Evolutionary conservation across 768 basidiomycete genomes (phyloP), one percentile per base, ranked within the genome.

Genomic region (Lanmaoa pseudosensibilis): DNA sequence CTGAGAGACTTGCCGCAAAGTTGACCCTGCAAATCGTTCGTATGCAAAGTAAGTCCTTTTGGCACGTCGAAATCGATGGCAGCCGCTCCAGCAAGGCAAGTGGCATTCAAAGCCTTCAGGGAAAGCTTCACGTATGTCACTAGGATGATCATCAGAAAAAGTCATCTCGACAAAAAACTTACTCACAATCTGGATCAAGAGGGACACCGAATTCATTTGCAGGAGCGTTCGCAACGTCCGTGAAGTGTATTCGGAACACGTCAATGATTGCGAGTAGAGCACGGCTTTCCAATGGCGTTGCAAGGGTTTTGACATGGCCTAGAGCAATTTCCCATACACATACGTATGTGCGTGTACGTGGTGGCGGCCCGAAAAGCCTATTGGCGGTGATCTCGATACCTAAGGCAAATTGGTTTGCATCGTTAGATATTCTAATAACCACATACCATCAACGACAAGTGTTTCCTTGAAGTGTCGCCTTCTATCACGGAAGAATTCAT

Each of bases 271-370:
- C 78, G 10, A 73, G 68, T 13, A 94, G 62, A 16, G 80, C 61
- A 57, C 76, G 73, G 6, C 74, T 74, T 60, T 92, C 81, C 16
- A 72, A 67, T 9, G 86, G 82, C 2, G 86, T 81, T 19, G 87
- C 57, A 25, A 79, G 65, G 0, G 78, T 79, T 63, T 83, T 86
- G 46, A 91, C 66, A 34, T 77, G 67, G 7, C 92, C 92, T 18
- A 94, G 36, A n/a, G 74, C 74, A 44, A 95, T 82, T 65, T 96
- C 93, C 96, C 96, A 98, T 15, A 97, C 81, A 67, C 95, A 98
- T 6, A 96, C 76, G 65, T 98, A 98, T 2, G 93, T 87, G 2
- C 89, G 74, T 0, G 90, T 90, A 4, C 83, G 81, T 8, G 96
- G 96, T 55, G 86, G 84, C 13, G 92, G 91, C 9, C 96, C 96